A percentile compares a stretch with the other conserved stretches of the same genome.
These are phyloP conservation scores for Sarcodon aspratus DNA, from an alignment of 768 basidiomycete species.

Conservation along the genomic window DNA sequence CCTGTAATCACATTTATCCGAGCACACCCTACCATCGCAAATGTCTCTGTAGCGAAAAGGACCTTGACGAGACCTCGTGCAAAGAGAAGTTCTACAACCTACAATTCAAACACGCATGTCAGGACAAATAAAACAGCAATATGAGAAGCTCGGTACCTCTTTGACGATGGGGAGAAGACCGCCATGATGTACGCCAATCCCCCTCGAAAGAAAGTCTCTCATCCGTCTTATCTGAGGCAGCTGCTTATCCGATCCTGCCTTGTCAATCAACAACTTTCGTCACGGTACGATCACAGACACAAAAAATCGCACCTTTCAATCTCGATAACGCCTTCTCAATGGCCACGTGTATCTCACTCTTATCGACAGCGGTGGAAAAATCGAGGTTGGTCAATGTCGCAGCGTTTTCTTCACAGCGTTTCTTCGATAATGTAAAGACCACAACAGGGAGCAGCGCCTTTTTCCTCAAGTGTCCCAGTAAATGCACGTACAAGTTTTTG, in stretches of 20 bases:
- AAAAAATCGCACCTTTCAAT: conserved; percentile 58
- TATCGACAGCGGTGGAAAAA: conserved; percentile 81
- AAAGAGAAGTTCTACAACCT: conserved; percentile 96
- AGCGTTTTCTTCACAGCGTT: conserved; percentile 94
- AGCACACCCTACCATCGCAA: conserved; percentile 75
- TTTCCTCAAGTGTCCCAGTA: conserved; percentile 80
- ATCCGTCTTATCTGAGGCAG: conserved; percentile 90
- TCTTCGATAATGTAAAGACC: conserved; percentile 95
- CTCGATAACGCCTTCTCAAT: conserved; percentile 87
- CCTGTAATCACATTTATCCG: not conserved
- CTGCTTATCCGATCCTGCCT: conserved; percentile 76
- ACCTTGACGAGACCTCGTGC: conserved; percentile 93
- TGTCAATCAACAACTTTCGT: too few relatives aligned
- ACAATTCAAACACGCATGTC: not conserved
- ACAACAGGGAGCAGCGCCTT: conserved; percentile 85
- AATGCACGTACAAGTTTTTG: conserved; percentile 89
- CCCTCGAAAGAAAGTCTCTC: conserved; percentile 79
- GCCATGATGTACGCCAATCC: conserved; percentile 97
- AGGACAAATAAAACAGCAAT: not conserved
- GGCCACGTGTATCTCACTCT: conserved; percentile 92
- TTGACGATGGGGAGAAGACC: conserved; percentile 94
- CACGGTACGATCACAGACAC: not conserved
- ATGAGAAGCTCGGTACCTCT: conserved; percentile 45
- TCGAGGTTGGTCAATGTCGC: conserved; percentile 80
- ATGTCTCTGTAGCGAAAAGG: conserved; percentile 97